Percentiles rank a stretch among this genome's conserved stretches.
Evolutionary conservation across 768 basidiomycete genomes (phyloP).

Genomic region (Leucocoprinus sp.): DNA sequence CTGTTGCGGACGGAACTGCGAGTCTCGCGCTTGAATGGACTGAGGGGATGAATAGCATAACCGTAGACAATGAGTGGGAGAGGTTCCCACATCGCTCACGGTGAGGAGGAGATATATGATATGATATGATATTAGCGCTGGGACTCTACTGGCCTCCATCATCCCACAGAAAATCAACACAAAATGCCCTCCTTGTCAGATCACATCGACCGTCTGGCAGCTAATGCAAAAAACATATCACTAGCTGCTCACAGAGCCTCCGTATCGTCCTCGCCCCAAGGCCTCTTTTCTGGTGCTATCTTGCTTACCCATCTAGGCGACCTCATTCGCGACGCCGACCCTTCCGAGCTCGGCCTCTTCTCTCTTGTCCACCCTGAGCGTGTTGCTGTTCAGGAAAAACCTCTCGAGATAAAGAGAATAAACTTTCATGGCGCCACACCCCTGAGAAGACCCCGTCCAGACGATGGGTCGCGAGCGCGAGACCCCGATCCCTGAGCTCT

Average conservation of each 20-base stretch:
- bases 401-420: constrained; percentile 47
- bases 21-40: constrained; percentile 68
- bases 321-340: constrained; percentile 73
- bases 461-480: constrained; percentile 23
- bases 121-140: constrained; percentile 3
- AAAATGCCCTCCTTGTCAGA: constrained; percentile 51
- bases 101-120: constrained; percentile 8
- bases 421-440: constrained; percentile 69
- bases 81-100: constrained; percentile 38
- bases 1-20: constrained; percentile 49
- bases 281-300: constrained; percentile 59
- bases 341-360: constrained; percentile 74
- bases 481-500: constrained; percentile 68
- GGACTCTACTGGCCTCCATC: constrained; percentile 8
- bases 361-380: constrained; percentile 33
- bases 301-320: constrained; percentile 58
- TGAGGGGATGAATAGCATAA: constrained; percentile 80
- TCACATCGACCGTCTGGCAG: constrained; percentile 58
- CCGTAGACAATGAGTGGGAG: constrained; percentile 76
- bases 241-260: constrained; percentile 29
- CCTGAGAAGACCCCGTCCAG: constrained; percentile 40
- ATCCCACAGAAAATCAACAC: constrained; percentile 12
- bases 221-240: constrained; percentile 43
- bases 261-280: constrained; percentile 16
- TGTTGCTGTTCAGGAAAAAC: constrained; percentile 21